Evolutionary conservation across 768 basidiomycete genomes (phyloP).

Genomic region (Boletus huronensis): DNA sequence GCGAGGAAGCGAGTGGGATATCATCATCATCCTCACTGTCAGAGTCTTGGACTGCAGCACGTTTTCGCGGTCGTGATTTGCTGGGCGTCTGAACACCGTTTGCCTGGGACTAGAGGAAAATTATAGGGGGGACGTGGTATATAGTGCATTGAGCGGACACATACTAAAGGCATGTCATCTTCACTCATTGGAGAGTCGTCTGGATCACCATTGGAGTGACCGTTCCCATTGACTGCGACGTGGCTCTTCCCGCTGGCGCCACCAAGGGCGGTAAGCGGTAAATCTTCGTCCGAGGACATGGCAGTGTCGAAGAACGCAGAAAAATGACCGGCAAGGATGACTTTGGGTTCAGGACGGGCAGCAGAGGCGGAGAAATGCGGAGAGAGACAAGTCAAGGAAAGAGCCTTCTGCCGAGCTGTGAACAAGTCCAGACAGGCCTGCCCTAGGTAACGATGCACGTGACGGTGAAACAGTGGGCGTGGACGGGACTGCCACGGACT

Average conservation of each 20-base stretch:
- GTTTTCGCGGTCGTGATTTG: constrained; percentile 43
- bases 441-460: constrained; percentile 47
- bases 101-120: constrained; percentile 50
- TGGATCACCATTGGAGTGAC: constrained; percentile 36
- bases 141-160: constrained; percentile 21
- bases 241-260: constrained; percentile 43
- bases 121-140: constrained; percentile 19
- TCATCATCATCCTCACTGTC: constrained; percentile 70
- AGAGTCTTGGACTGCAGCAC: constrained; percentile 48
- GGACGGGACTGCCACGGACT: not conserved
- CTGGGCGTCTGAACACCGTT: constrained; percentile 41
- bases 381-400: constrained; percentile 32
- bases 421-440: constrained; percentile 46
- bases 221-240: constrained; percentile 44
- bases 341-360: not conserved
- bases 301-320: constrained; percentile 28
- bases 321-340: constrained; percentile 4
- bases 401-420: constrained; percentile 18
- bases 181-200: constrained; percentile 57
- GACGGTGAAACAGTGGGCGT: constrained; percentile 10
- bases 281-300: constrained; percentile 61
- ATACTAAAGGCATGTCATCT: constrained; percentile 69
- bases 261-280: constrained; percentile 40
- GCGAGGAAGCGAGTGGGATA: constrained; percentile 68
- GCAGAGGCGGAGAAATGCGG: constrained; percentile 25